phyloP scores from a whole-genome alignment of 129 eudicot genomes.

The Helianthus tuberosus region DNA sequence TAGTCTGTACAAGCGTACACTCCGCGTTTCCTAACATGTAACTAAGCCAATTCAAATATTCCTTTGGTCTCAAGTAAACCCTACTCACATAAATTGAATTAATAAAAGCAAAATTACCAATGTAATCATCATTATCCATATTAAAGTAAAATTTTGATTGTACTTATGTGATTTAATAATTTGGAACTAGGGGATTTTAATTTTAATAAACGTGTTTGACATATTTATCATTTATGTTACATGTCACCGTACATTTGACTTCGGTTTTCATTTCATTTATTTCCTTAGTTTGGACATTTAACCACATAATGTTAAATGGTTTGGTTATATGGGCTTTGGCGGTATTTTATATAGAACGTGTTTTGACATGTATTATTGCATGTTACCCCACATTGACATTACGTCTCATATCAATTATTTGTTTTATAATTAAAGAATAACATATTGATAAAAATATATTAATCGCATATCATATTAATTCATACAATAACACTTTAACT shows the following conservation, averaged over 20 bases:
- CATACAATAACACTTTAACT: neutral
- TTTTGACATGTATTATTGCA: constrained; percentile 20
- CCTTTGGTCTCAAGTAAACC: no score
- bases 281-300: neutral
- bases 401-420: neutral
- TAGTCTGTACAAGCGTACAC: no score
- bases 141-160: neutral
- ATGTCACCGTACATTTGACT: neutral
- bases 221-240: neutral
- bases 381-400: constrained; percentile 20
- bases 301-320: neutral
- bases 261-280: neutral
- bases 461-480: neutral
- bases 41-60: no score
- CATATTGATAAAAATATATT: neutral
- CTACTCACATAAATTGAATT: no score
- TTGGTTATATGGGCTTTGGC: neutral
- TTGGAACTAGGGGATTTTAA: neutral
- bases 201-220: neutral
- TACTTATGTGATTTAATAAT: neutral
- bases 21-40: no score
- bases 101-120: no score
- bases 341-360: neutral
- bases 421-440: neutral
- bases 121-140: neutral